Evolutionary conservation across 306 rosid genomes (phyloP).

Genomic region (Crotalaria pallida): DNA sequence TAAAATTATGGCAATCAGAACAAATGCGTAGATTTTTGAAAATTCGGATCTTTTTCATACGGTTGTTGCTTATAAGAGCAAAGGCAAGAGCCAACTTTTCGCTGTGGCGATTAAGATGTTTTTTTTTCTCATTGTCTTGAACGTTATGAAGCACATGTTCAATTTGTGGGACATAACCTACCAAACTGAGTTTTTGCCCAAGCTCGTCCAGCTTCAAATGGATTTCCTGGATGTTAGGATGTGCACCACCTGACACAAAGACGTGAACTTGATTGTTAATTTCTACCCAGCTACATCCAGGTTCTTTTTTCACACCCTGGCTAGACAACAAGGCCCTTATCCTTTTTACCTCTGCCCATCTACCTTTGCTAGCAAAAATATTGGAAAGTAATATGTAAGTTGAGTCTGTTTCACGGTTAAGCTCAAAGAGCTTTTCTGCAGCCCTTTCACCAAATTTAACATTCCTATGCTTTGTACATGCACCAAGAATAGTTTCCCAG

Average conservation of each 20-base stretch:
- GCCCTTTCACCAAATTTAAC: constrained; percentile 30
- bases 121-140: constrained; percentile 21
- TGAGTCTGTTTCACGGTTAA: constrained; percentile 29
- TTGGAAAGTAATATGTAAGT: constrained; percentile 36
- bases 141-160: constrained; percentile 29
- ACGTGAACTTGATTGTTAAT: constrained; percentile 24
- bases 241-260: constrained; percentile 27
- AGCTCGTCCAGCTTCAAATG: constrained; percentile 30
- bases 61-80: constrained; percentile 21
- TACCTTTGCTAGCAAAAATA: constrained; percentile 33
- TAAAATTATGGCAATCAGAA: constrained; percentile 33
- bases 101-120: constrained; percentile 33
- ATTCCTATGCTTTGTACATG: constrained; percentile 31
- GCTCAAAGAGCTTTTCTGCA: constrained; percentile 27
- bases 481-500: constrained; percentile 35
- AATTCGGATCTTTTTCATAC: constrained; percentile 14
- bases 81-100: constrained; percentile 36
- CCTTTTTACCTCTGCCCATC: constrained; percentile 28
- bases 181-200: constrained; percentile 18
- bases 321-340: constrained; percentile 28
- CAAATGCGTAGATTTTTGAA: constrained; percentile 39
- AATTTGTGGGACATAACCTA: constrained; percentile 30
- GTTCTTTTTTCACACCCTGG: constrained; percentile 38
- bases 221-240: constrained; percentile 27
- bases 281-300: constrained; percentile 43